Evolutionary conservation across 2,329 filamentous ascomycete genomes (phyloP).

Genomic region (Bipolaris zeicola): DNA sequence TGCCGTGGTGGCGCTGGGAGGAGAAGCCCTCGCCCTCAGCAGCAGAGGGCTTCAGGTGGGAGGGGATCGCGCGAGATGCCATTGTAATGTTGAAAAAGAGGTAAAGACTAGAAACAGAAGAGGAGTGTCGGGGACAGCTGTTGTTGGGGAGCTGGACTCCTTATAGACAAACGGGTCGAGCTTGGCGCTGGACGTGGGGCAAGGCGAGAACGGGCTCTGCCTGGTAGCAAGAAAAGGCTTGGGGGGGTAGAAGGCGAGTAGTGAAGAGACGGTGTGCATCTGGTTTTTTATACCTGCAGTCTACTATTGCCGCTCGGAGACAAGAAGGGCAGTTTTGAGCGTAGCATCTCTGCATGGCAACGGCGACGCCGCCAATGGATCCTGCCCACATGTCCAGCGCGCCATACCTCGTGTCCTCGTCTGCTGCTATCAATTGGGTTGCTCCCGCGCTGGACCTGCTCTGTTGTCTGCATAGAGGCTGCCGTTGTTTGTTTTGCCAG

Average conservation of each 20-base stretch:
- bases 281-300: conserved; percentile 20
- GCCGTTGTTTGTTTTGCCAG: conserved; percentile 1
- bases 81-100: conserved; percentile 55
- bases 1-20: conserved; percentile 74
- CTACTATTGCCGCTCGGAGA: conserved; percentile 18
- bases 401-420: background rate
- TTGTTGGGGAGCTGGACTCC: conserved; percentile 28
- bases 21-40: conserved; percentile 54
- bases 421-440: background rate
- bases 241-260: conserved; percentile 9
- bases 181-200: conserved; percentile 30
- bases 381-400: conserved; percentile 5
- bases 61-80: conserved; percentile 75
- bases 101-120: conserved; percentile 7
- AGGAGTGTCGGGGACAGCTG: conserved; percentile 17
- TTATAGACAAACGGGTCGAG: conserved; percentile 28
- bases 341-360: conserved; percentile 23
- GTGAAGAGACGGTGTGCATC: conserved; percentile 21
- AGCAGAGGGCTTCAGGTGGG: conserved; percentile 75
- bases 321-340: conserved; percentile 19
- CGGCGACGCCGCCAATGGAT: conserved; percentile 19
- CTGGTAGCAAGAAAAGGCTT: conserved; percentile 14
- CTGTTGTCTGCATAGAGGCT: background rate
- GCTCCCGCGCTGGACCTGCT: background rate
- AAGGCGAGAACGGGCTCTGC: conserved; percentile 30